Evolutionary conservation across 306 rosid genomes (phyloP).

Genomic region (Prunus dulcis): DNA sequence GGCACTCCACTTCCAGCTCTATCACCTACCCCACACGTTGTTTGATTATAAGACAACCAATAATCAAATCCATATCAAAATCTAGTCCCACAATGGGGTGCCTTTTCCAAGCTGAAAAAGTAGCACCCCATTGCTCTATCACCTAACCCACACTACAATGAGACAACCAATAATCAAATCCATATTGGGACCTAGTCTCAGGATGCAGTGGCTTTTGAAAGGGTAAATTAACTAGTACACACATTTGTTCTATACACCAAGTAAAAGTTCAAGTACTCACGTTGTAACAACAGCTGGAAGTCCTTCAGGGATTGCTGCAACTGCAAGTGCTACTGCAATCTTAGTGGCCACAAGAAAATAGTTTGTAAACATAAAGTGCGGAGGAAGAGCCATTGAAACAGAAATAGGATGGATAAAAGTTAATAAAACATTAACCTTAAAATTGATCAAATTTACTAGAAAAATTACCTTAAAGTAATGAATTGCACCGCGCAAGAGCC

Average conservation of each 20-base stretch:
- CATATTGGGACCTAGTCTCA: not conserved
- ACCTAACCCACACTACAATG: not conserved
- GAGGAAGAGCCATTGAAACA: not conserved
- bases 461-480: conserved; percentile 93
- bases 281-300: conserved; percentile 99
- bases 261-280: conserved; percentile 46
- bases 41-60: not conserved
- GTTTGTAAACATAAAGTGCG: not conserved
- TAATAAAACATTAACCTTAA: conserved; percentile 14
- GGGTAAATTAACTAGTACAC: not conserved
- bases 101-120: not conserved
- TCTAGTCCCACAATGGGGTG: not conserved
- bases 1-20: not conserved
- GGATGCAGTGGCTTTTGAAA: not conserved
- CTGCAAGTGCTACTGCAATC: conserved; percentile 99
- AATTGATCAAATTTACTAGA: not conserved
- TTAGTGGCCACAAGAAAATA: conserved; percentile 27
- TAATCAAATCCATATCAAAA: not conserved
- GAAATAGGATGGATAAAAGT: not conserved
- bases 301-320: conserved; percentile 99
- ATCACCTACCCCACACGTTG: not conserved
- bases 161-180: not conserved
- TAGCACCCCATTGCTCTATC: not conserved
- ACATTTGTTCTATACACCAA: conserved; percentile 21
- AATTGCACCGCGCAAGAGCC: conserved; percentile 90